Conservation (phyloP, 2,329 filamentous ascomycete genomes). For the Trichoderma hamatum region DNA sequence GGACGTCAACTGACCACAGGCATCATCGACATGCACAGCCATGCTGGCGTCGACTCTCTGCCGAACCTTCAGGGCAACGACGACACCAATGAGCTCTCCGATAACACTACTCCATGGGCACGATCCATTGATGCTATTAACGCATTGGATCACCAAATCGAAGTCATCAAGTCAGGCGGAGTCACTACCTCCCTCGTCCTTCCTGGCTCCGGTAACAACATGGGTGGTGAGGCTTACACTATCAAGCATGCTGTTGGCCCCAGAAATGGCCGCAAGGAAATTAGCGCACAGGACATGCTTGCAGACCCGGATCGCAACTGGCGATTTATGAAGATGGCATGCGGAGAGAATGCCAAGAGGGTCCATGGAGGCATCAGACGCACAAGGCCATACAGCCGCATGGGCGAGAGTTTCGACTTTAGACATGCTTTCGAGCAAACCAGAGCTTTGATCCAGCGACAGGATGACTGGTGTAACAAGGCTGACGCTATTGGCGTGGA, state of each 20-base stretch:
- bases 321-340: conserved; percentile 78
- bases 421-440: conserved; percentile 69
- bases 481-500: conserved; percentile 55
- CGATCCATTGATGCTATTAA: conserved; percentile 68
- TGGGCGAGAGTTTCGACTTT: conserved; percentile 72
- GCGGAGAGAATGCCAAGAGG: conserved; percentile 69
- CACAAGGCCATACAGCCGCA: conserved; percentile 58
- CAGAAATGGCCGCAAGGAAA: conserved; percentile 61
- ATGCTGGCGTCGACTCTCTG: conserved; percentile 63
- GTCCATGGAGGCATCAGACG: conserved; percentile 61
- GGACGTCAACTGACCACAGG: conserved; percentile 66
- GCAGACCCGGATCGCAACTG: conserved; percentile 67
- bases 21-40: conserved; percentile 73
- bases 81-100: conserved; percentile 66
- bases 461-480: conserved; percentile 69
- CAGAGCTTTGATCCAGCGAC: conserved; percentile 55
- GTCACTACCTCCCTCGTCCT: conserved; percentile 69
- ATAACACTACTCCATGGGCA: conserved; percentile 68
- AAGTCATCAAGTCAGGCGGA: conserved; percentile 73
- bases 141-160: conserved; percentile 65
- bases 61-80: conserved; percentile 56
- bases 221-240: conserved; percentile 70
- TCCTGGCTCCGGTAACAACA: conserved; percentile 72
- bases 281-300: conserved; percentile 65
- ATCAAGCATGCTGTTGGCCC: conserved; percentile 69